These are phyloP conservation scores for Hypericum androsaemum DNA, from an alignment of 345 rosid genomes.

Conservation along the genomic window DNA sequence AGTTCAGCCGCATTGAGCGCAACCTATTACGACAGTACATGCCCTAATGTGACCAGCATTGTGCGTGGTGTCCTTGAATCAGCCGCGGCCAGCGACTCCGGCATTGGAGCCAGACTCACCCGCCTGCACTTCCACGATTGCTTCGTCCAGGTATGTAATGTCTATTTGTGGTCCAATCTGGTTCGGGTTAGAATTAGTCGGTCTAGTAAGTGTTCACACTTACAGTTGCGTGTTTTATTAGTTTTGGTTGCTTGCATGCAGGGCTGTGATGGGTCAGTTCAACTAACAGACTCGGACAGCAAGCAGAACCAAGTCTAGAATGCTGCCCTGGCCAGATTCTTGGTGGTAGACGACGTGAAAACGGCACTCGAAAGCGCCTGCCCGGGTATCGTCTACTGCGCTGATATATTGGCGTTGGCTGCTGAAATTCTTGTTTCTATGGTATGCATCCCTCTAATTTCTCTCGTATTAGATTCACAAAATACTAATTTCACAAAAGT, in stretches of 20 bases:
- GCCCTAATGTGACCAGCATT: conserved; percentile 54
- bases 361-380: background rate
- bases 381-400: background rate
- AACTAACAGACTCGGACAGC: background rate
- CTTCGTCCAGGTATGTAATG: conserved; percentile 58
- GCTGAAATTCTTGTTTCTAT: background rate
- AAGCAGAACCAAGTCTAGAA: background rate
- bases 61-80: conserved; percentile 44
- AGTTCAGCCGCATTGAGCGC: conserved; percentile 18
- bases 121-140: conserved; percentile 89
- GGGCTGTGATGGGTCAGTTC: conserved; percentile 2
- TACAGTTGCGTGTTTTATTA: no score
- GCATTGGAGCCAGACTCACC: conserved; percentile 65
- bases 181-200: no score
- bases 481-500: background rate
- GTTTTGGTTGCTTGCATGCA: no score
- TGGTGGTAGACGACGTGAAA: background rate
- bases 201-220: background rate
- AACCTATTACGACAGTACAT: conserved; percentile 42
- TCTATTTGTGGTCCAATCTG: background rate
- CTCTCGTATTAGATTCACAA: no score
- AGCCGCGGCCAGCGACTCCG: conserved; percentile 47
- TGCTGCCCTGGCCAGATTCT: background rate
- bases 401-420: background rate
- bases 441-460: background rate